A percentile compares a stretch with the other conserved stretches of the same genome.
These are phyloP conservation scores for Globisporangium emineosum DNA, from an alignment of 352 stramenopile species.

Conservation along the genomic window DNA sequence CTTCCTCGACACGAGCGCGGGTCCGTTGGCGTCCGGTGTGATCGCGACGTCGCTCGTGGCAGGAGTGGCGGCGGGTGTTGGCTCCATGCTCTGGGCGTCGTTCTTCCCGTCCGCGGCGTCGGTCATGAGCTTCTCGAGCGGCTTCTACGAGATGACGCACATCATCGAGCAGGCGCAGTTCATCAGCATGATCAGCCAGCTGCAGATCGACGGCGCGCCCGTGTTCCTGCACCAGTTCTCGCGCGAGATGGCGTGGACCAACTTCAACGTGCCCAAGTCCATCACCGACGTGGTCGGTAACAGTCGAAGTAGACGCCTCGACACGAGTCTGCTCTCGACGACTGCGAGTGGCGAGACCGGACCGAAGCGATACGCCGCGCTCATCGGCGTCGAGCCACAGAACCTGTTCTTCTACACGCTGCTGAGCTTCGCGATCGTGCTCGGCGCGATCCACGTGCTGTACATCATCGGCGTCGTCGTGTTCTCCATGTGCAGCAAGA, in stretches of 20 bases:
- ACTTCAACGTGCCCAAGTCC: slow-evolving; percentile 78
- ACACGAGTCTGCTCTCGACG: slow-evolving; percentile 20
- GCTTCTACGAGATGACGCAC: slow-evolving; percentile 85
- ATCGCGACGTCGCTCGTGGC: slow-evolving; percentile 67
- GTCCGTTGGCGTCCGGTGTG: slow-evolving; percentile 54
- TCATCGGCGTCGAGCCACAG: slow-evolving; percentile 58
- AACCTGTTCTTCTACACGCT: slow-evolving; percentile 85
- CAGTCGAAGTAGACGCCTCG: slow-evolving; percentile 25
- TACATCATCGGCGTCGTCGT: slow-evolving; percentile 63
- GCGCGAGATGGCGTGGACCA: slow-evolving; percentile 81
- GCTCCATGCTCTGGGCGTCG: slow-evolving; percentile 77
- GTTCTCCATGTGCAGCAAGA: slow-evolving; percentile 44
- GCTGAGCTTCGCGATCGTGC: slow-evolving; percentile 49
- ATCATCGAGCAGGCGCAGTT: slow-evolving; percentile 87
- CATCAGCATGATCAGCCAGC: slow-evolving; percentile 79
- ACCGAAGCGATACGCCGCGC: slow-evolving; percentile 61
- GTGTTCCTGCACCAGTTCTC: slow-evolving; percentile 81
- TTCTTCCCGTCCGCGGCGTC: slow-evolving; percentile 59
- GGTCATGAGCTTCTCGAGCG: slow-evolving; percentile 56
- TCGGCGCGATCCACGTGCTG: slow-evolving; percentile 57
- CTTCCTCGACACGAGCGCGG: slow-evolving; percentile 73
- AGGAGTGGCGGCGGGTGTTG: slow-evolving; percentile 39
- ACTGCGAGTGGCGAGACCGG: slow-evolving; percentile 45
- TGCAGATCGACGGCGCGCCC: slow-evolving; percentile 67
- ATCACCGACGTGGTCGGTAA: slow-evolving; percentile 23